These are phyloP conservation scores for Balakata baccata DNA, from an alignment of 345 rosid species.

Conservation along the genomic window DNA sequence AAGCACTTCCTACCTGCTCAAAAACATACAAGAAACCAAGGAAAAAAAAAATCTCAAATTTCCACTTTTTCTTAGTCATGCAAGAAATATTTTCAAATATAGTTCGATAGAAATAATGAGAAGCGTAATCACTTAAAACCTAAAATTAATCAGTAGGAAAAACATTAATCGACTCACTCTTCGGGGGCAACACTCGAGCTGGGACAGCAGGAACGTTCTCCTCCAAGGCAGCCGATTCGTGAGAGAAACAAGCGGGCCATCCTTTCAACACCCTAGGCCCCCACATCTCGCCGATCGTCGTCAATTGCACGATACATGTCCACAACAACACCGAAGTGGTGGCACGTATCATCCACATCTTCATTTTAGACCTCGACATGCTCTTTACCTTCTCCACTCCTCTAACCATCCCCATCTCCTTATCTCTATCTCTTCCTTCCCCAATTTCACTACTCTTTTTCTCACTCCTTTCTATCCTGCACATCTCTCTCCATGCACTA, in stretches of 20 bases:
- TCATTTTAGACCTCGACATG: constrained; percentile 49
- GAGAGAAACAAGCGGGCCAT: constrained; percentile 75
- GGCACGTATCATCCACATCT: constrained; percentile 90
- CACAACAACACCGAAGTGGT: constrained; percentile 80
- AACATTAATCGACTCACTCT: constrained; percentile 46
- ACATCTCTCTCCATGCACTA: constrained; percentile 33
- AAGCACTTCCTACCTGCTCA: constrained; percentile 1
- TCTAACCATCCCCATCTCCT: constrained; percentile 25
- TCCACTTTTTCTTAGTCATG: background rate
- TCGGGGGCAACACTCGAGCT: constrained; percentile 58
- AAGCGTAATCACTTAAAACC: background rate
- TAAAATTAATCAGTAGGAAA: background rate
- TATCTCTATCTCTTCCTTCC: constrained; percentile 30
- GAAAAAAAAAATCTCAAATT: background rate
- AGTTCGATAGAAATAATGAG: background rate
- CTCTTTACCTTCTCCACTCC: constrained; percentile 50
- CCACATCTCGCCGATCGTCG: constrained; percentile 87
- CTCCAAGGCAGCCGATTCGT: constrained; percentile 38
- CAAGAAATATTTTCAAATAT: background rate
- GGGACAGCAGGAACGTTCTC: constrained; percentile 44
- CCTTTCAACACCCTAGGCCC: constrained; percentile 82
- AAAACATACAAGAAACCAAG: background rate
- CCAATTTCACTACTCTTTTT: constrained; percentile 40
- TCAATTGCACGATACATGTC: constrained; percentile 91
- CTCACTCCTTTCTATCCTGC: constrained; percentile 42